phyloP scores from a whole-genome alignment of 2,329 filamentous ascomycete genomes.

The Pseudopithomyces maydicus region DNA sequence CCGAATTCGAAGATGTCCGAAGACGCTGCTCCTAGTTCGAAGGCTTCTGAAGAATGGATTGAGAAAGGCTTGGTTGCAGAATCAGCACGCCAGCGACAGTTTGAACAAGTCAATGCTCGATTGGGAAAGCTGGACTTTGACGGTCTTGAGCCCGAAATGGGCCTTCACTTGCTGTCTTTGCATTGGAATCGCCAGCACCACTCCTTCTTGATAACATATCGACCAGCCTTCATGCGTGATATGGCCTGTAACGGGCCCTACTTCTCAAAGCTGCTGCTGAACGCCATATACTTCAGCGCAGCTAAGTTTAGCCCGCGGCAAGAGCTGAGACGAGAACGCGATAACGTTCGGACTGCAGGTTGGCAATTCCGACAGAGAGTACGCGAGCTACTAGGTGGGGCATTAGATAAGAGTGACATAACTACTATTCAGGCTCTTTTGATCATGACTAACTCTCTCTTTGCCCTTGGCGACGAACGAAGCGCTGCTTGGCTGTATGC shows the following conservation, averaged over 20 bases:
- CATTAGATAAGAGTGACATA: constrained; percentile 56
- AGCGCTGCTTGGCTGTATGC: constrained; percentile 64
- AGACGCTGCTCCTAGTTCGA: constrained; percentile 31
- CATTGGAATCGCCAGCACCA: constrained; percentile 62
- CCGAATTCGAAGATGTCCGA: constrained; percentile 51
- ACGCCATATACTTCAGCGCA: constrained; percentile 58
- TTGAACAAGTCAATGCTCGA: constrained; percentile 55
- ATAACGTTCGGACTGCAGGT: constrained; percentile 55
- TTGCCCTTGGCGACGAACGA: constrained; percentile 56
- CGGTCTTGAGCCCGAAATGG: constrained; percentile 58
- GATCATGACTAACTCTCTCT: constrained; percentile 57
- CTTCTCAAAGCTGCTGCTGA: constrained; percentile 62
- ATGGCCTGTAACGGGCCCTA: constrained; percentile 61
- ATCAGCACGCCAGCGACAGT: constrained; percentile 55
- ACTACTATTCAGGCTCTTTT: constrained; percentile 61
- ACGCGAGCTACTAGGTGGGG: constrained; percentile 52
- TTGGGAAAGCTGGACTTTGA: constrained; percentile 60
- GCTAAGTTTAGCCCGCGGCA: constrained; percentile 54
- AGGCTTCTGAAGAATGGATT: constrained; percentile 47
- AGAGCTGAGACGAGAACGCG: constrained; percentile 52
- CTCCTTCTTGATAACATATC: constrained; percentile 56
- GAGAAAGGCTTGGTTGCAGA: constrained; percentile 55
- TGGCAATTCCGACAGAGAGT: constrained; percentile 56
- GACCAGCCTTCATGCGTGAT: constrained; percentile 51
- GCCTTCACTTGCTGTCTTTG: constrained; percentile 56